phyloP scores from a whole-genome alignment of 1,284 basidiomycete species.

The Ganoderma meredithae region DNA sequence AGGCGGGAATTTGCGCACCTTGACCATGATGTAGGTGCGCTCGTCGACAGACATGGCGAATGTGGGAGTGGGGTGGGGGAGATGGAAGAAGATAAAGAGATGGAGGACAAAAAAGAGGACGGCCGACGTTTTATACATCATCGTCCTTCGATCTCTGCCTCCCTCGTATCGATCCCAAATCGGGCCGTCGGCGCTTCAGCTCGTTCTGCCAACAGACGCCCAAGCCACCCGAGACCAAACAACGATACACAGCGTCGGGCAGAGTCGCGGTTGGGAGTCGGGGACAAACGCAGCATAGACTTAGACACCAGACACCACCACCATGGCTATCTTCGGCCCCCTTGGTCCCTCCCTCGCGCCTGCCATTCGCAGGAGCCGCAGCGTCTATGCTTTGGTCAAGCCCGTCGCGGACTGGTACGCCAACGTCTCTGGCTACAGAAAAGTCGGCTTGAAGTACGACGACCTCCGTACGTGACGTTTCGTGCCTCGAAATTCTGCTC shows the following conservation, averaged over 20 bases:
- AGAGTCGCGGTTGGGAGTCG: slow-evolving; percentile 31
- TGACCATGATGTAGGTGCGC: slow-evolving; percentile 92
- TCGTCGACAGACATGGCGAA: slow-evolving; percentile 67
- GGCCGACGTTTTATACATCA: slow-evolving; percentile 43
- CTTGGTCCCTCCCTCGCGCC: slow-evolving; percentile 84
- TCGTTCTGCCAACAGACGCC: slow-evolving; percentile 23
- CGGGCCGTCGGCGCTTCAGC: slow-evolving; percentile 26
- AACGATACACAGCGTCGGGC: slow-evolving; percentile 43
- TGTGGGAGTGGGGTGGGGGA: slow-evolving; percentile 38
- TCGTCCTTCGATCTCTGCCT: slow-evolving; percentile 33
- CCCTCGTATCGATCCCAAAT: slow-evolving; percentile 41
- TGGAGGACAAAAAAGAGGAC: slow-evolving; percentile 43
- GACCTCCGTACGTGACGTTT: slow-evolving; percentile 77
- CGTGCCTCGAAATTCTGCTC: slow-evolving; percentile 10
- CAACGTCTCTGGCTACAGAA: slow-evolving; percentile 84
- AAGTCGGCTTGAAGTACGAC: slow-evolving; percentile 93
- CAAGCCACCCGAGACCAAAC: slow-evolving; percentile 40
- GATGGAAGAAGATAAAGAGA: slow-evolving; percentile 42
- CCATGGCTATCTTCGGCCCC: slow-evolving; percentile 60
- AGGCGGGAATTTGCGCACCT: slow-evolving; percentile 52
- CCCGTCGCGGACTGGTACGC: slow-evolving; percentile 91
- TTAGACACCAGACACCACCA: slow-evolving; percentile 22
- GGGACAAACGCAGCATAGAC: slow-evolving; percentile 21
- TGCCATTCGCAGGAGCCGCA: slow-evolving; percentile 74
- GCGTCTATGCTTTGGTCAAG: slow-evolving; percentile 72